Evolutionary conservation across 306 rosid genomes (phyloP).

Genomic region (Cicer chorassanicum): DNA sequence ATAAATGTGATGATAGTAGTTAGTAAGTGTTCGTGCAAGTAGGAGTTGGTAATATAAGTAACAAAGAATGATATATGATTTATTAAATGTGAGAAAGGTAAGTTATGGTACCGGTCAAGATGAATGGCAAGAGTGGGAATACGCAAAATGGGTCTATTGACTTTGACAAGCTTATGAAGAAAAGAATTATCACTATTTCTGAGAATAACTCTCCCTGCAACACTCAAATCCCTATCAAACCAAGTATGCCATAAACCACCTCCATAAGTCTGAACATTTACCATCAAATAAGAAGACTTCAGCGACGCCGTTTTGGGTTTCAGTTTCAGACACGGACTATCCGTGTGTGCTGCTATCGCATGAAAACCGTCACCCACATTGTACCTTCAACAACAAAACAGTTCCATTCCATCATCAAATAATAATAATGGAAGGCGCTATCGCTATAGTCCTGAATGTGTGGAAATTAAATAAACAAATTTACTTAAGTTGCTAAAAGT

Average conservation of each 20-base stretch:
- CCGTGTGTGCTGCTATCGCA: slow-evolving; percentile 94
- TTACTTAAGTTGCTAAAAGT: too few species aligned
- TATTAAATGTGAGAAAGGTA: background rate
- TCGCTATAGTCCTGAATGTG: background rate
- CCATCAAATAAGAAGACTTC: slow-evolving; percentile 73
- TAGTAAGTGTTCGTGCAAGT: background rate
- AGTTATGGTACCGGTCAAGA: slow-evolving; percentile 71
- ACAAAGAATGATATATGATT: background rate
- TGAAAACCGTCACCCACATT: slow-evolving; percentile 78
- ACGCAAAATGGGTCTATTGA: slow-evolving; percentile 80
- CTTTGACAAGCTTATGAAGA: slow-evolving; percentile 87
- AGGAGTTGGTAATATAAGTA: background rate
- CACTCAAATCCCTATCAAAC: slow-evolving; percentile 97
- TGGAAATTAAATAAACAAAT: background rate
- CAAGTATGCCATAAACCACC: slow-evolving; percentile 95
- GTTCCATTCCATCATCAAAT: slow-evolving; percentile 17
- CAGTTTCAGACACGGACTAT: slow-evolving; percentile 90
- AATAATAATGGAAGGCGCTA: background rate
- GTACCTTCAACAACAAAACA: slow-evolving; percentile 60
- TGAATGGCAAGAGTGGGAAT: slow-evolving; percentile 97
- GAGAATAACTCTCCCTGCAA: slow-evolving; percentile 90
- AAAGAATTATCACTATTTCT: slow-evolving; percentile 56
- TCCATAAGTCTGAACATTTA: slow-evolving; percentile 94
- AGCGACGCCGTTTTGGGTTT: slow-evolving; percentile 84
- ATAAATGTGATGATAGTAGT: background rate